phyloP scores from a whole-genome alignment of 2,329 filamentous ascomycete genomes.

The Diaporthe sp. region DNA sequence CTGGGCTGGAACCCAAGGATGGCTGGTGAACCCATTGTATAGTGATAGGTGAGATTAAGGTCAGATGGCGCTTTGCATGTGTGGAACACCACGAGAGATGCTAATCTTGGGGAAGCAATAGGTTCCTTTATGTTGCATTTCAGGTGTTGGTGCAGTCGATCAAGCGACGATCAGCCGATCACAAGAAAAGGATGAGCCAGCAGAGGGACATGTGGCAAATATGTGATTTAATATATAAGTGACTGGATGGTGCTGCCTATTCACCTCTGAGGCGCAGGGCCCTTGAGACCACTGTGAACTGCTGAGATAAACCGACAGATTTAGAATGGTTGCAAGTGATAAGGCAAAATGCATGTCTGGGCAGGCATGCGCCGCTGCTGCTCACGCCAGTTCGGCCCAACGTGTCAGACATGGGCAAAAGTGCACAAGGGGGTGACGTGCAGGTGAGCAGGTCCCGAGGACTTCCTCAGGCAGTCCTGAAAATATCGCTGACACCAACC shows the following conservation, averaged over 20 bases:
- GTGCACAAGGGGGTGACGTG: neutral
- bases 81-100: neutral
- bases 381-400: neutral
- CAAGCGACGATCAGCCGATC: too few species aligned
- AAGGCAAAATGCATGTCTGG: neutral
- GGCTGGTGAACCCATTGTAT: neutral
- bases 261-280: neutral
- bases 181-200: too few species aligned
- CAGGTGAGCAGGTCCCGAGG: conserved; percentile 22
- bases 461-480: neutral
- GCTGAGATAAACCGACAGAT: conserved; percentile 8
- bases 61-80: too few species aligned
- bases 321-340: neutral
- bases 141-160: neutral
- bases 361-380: neutral
- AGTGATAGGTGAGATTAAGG: neutral
- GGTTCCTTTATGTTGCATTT: neutral
- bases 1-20: neutral
- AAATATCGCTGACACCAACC: conserved; percentile 5
- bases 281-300: neutral
- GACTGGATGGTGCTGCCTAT: neutral
- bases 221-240: neutral
- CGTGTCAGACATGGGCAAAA: conserved; percentile 11
- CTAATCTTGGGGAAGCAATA: too few species aligned
- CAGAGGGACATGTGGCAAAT: neutral